A percentile compares a stretch with the other conserved stretches of the same genome.
Conservation (phyloP, 805 yeast genomes). For the Candida palmyrensis region DNA sequence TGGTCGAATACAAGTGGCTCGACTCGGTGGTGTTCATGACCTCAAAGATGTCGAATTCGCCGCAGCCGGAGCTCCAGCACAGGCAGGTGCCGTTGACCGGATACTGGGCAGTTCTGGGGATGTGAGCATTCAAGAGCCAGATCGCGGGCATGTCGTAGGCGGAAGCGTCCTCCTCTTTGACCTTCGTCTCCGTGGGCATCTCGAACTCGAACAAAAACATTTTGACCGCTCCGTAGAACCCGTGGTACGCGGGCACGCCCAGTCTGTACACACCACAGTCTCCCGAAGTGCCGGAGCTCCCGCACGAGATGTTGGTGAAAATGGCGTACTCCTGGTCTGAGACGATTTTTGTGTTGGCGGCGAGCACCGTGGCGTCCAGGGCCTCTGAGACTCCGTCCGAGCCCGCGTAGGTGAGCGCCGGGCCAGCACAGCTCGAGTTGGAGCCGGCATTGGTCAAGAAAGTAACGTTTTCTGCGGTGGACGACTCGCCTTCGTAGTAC, state of each 20-base stretch:
- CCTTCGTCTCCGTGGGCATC: slow-evolving; percentile 53
- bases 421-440: slow-evolving; percentile 59
- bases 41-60: slow-evolving; percentile 76
- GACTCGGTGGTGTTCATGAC: slow-evolving; percentile 60
- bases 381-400: slow-evolving; percentile 51
- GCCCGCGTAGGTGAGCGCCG: slow-evolving; percentile 60
- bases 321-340: slow-evolving; percentile 60
- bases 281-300: slow-evolving; percentile 43
- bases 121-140: slow-evolving; percentile 69
- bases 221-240: slow-evolving; percentile 60
- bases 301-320: slow-evolving; percentile 57
- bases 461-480: slow-evolving; percentile 57
- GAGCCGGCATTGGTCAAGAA: slow-evolving; percentile 62
- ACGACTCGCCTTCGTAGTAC: slow-evolving; percentile 48
- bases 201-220: slow-evolving; percentile 69
- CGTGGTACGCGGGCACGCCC: slow-evolving; percentile 74
- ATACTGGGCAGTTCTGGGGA: slow-evolving; percentile 73
- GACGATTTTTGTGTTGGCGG: slow-evolving; percentile 40
- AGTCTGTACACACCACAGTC: slow-evolving; percentile 73
- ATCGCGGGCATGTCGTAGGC: slow-evolving; percentile 68
- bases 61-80: slow-evolving; percentile 75
- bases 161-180: slow-evolving; percentile 15
- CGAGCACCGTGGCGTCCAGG: slow-evolving; percentile 41
- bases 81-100: slow-evolving; percentile 59
- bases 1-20: slow-evolving; percentile 54